These are phyloP conservation scores for Colletotrichum sp. DNA, from an alignment of 2,329 filamentous ascomycete species.

Conservation along the genomic window DNA sequence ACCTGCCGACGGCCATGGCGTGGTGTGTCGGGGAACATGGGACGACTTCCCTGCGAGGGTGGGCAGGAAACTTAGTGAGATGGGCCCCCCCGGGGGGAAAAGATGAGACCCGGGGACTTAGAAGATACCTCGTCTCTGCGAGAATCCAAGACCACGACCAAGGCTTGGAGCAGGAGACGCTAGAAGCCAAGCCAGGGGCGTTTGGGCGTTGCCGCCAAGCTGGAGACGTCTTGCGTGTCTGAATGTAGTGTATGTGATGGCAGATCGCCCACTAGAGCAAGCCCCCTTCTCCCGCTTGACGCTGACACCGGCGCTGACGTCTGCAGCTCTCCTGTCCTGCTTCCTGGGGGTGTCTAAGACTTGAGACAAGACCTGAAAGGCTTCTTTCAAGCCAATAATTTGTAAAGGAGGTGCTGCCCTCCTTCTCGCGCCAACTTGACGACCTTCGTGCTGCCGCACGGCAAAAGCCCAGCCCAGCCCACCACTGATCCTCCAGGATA, in stretches of 20 bases:
- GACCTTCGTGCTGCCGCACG: neutral
- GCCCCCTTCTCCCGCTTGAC: neutral
- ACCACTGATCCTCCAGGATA: neutral
- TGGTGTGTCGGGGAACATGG: conserved; percentile 14
- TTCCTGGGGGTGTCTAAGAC: neutral
- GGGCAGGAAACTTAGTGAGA: neutral
- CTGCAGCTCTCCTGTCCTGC: neutral
- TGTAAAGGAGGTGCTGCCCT: neutral
- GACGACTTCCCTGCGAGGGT: conserved; percentile 4
- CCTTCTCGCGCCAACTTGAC: neutral
- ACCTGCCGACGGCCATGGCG: conserved; percentile 2
- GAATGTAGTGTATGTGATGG: neutral
- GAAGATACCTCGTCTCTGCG: neutral
- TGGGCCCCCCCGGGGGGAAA: neutral
- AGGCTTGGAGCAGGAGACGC: neutral
- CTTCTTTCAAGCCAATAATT: neutral
- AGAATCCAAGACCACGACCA: neutral
- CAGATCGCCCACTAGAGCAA: neutral
- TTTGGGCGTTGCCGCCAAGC: conserved; percentile 14
- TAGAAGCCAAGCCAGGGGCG: conserved; percentile 8
- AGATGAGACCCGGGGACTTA: neutral
- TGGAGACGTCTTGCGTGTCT: conserved; percentile 6
- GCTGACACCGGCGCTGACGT: neutral
- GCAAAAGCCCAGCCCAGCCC: neutral
- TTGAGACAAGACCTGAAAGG: conserved; percentile 5